Base-by-base conservation (phyloP, 495 filamentous ascomycete genomes). In the Physcia stellaris region DNA sequence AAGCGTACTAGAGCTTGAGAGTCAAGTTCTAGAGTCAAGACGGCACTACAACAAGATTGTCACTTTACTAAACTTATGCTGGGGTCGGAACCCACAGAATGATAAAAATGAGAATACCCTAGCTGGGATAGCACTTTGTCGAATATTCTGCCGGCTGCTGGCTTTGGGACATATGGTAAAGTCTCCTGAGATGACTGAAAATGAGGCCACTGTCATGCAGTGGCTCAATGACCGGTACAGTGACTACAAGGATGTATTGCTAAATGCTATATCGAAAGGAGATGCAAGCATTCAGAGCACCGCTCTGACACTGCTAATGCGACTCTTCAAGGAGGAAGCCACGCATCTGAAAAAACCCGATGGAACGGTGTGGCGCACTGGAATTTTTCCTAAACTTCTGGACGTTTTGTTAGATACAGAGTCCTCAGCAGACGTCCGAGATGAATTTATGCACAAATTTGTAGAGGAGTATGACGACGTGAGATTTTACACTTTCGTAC, bases 1-100 rank as follows among this genome's bases (percentile, higher is more conserved):
- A 13, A 20, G 35, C 38, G 42, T 29, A 15, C 21, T 33, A 15
- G 23, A 24, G 11, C 73, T 93, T 17, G 85, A 93, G 61, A 62
- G 69, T 42, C 75, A 85, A 44, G 81, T 93, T 33, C 66, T 79
- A 41, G 76, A 87, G 55, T 92, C 85, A 19, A 79, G 77, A 42
- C 82, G 82, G 54, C 68, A 94, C 56, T 94, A 90, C 67, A 95
- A 98, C 63, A 86, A 90, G 48, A 92, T 95, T 50, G 75, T 77
- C 6, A 76, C 64, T 1, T 58, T 96, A 28, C 63, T 92, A 24
- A 65, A 67, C 6, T 37, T 42, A 16, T 24, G 19, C 18, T 62
- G 75, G 46, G 62, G 77, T 7, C 62, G 71, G 55, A 55, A 61
- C 17, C 57, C 70, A 13, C 56, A 64, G 4, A 46, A 59, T 0